phyloP scores from a whole-genome alignment of 2,329 filamentous ascomycete genomes.

The Verruconis gallopava region DNA sequence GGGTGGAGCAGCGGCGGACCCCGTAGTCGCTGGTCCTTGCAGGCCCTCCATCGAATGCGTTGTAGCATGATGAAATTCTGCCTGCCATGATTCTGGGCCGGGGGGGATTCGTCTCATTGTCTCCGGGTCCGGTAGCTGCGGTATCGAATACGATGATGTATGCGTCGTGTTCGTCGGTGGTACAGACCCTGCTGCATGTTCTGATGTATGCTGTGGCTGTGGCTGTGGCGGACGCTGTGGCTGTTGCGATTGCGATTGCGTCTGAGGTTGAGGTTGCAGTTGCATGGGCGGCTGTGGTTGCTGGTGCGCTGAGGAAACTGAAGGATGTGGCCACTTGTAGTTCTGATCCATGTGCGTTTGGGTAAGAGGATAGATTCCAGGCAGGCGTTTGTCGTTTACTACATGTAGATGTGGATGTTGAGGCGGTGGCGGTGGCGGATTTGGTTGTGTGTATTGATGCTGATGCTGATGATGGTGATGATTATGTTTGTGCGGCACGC shows the following conservation, averaged over 20 bases:
- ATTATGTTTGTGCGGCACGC: background rate
- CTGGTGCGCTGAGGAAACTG: too few relatives aligned
- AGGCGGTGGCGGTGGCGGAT: background rate
- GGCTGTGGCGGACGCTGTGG: too few relatives aligned
- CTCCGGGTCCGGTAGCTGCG: background rate
- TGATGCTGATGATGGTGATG: constrained; percentile 1
- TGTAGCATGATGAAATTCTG: background rate
- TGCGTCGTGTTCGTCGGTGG: too few relatives aligned
- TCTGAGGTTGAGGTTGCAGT: background rate
- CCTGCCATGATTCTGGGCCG: constrained; percentile 1
- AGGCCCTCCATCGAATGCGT: constrained; percentile 7
- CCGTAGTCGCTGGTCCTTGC: constrained; percentile 4
- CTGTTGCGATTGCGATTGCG: too few relatives aligned
- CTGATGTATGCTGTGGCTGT: too few relatives aligned
- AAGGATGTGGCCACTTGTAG: background rate
- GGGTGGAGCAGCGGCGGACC: too few relatives aligned
- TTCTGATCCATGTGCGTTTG: background rate
- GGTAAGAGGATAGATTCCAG: background rate
- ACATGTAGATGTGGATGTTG: background rate
- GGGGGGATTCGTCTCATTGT: background rate
- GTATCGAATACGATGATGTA: too few relatives aligned
- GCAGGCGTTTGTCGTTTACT: background rate
- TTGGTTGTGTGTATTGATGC: background rate
- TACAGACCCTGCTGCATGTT: too few relatives aligned
- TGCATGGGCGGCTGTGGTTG: background rate